Base-by-base conservation (phyloP, 257 asterid genomes). In the Echium plantagineum region DNA sequence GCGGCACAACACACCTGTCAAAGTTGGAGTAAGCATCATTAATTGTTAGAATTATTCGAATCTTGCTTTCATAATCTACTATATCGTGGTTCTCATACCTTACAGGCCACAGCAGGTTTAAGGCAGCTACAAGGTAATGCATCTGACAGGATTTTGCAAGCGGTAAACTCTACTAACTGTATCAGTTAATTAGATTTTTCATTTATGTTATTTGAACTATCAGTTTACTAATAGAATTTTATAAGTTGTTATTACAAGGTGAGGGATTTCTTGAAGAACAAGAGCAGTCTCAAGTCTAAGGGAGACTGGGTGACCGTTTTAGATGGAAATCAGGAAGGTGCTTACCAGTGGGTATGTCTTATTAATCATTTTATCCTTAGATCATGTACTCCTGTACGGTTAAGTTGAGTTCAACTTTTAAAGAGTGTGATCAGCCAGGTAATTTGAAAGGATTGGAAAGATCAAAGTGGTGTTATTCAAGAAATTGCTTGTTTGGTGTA, bases 21-120 rank as follows among this genome's bases (percentile, higher is more conserved):
- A 66, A 69, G 87, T 87, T 61, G 96, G 96, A 84, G 96, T 87
- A 15, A 70, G 80, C 65, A 63, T 20, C 49, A 58, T 6, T 28
- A 17, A 1, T 42, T 17, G 22, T n/a, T 47, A 18, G 10, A 49
- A 12, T 5, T 15, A 22, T 55, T 55, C 5, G n/a, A 9, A 28
- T 10, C 15, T 51, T 57, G 38, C 9, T 31, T 26, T 58, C 51
- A 18, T 21, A 4, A 49, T 30, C 20, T 18, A 32, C 49, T 3
- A 32, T 20, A 0, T 5, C 9, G 4, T 52, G 24, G 38, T 53
- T 38, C 5, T 22, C 21, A 56, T 15, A 47, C 51, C 62, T 9
- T 24, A 19, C 83, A 85, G 95, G 96, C 96, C 51, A 87, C 94
- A 24, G 94, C 94, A 54, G 96, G 96, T 56, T 79, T 87, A 20